Evolutionary conservation across 495 filamentous ascomycete genomes (phyloP).

Genomic region (Penicillium malachiteum): DNA sequence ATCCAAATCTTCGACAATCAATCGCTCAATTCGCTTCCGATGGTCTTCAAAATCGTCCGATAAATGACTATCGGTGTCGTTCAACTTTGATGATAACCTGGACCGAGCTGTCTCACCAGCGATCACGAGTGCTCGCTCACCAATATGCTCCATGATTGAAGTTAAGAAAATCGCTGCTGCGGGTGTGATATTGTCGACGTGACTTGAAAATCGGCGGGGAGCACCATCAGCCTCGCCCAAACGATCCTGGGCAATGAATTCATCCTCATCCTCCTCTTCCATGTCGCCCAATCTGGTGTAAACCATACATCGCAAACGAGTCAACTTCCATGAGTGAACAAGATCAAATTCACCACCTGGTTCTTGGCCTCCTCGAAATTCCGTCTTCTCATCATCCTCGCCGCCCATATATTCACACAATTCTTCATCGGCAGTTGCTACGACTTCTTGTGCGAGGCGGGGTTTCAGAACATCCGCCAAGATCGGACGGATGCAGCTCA

Average conservation of each 20-base stretch:
- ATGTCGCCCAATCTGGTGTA: constrained; percentile 95
- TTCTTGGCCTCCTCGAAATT: constrained; percentile 53
- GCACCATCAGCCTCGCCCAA: constrained; percentile 51
- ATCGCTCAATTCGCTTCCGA: constrained; percentile 51
- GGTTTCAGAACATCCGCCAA: constrained; percentile 85
- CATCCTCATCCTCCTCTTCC: constrained; percentile 96
- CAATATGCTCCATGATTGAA: constrained; percentile 89
- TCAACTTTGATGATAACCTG: constrained; percentile 51
- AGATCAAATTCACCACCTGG: constrained; percentile 72
- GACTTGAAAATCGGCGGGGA: constrained; percentile 54
- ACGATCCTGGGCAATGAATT: constrained; percentile 70
- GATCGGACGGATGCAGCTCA: constrained; percentile 75
- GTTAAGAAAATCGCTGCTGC: constrained; percentile 95
- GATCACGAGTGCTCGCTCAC: constrained; percentile 81
- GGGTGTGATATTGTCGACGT: constrained; percentile 75
- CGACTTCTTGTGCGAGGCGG: constrained; percentile 82
- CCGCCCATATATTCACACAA: constrained; percentile 82
- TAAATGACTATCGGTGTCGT: constrained; percentile 21
- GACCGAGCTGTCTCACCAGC: constrained; percentile 87
- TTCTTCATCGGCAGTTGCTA: constrained; percentile 86
- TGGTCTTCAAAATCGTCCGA: constrained; percentile 18
- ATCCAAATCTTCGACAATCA: constrained; percentile 85
- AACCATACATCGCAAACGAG: constrained; percentile 92
- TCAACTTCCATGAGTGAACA: constrained; percentile 85
- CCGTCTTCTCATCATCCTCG: constrained; percentile 66